Base-by-base conservation (phyloP, 2,329 filamentous ascomycete genomes). In the Penicillium vulpinum region DNA sequence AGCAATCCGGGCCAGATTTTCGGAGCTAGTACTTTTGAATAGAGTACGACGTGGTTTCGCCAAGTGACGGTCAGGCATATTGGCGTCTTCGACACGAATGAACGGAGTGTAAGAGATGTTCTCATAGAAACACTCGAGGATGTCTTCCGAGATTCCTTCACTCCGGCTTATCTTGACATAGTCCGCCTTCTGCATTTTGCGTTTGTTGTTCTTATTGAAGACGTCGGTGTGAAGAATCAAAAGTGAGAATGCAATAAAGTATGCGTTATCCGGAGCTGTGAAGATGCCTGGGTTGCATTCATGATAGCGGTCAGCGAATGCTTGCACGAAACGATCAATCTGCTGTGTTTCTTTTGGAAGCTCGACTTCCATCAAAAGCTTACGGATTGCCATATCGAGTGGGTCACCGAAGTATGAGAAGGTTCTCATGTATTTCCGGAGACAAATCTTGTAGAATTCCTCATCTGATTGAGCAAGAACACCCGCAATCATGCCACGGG, bases 201-300 rank as follows among this genome's bases (percentile, higher is more conserved):
- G 85, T 78, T 97, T 97, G 78, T 97, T 97, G 79, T 97, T 99
- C 77, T 96, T 96, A 81, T 99, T 99, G 85, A 97, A 97, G n/a
- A 96, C 91, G 71, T 99, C 94, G 0, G 94, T 97, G 68, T 99
- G 94, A 33, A 99, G 81, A 65, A 99, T 97, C 58, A 99, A 84
- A 55, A 99, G 86, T 2, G 93, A 97, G 71, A 99, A 99, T 16
- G 93, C 92, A 62, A 97, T 93, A 68, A 97, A 96, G 73, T 97
- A 97, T n/a, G 94, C 92, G 76, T 97, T 91, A 69, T 97, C 94
- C 66, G 63, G 49, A 33, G 88, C 88, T 24, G 89, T 84, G 75
- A 96, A 99, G 58, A 99, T 95, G 38, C 94, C 93, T 2, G 94
- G 94, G 67, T 99, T 99, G 77, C 94, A 99, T 75, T 99, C 94